Percentiles rank a stretch among this genome's conserved stretches.
phyloP scores from a whole-genome alignment of 306 rosid species.

The Vachellia pachyceras region DNA sequence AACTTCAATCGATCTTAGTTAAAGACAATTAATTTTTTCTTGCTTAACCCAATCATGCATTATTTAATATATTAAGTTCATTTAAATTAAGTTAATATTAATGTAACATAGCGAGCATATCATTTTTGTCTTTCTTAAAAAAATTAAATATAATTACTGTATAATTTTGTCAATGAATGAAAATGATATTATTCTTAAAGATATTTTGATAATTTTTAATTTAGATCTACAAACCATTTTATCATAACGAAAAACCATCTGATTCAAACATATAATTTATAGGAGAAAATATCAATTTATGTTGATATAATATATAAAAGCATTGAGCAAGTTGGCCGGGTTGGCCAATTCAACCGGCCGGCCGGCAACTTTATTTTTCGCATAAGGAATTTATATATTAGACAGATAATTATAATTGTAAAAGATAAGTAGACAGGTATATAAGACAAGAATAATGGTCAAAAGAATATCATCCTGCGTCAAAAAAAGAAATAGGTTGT shows the following conservation, averaged over 20 bases:
- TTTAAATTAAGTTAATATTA: no score
- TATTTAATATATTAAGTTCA: no score
- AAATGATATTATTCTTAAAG: background rate
- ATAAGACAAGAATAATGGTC: conserved; percentile 31
- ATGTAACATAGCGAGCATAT: background rate
- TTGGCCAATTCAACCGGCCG: conserved; percentile 31
- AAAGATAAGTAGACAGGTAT: background rate
- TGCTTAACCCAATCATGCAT: no score
- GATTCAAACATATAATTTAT: background rate
- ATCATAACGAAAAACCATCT: background rate
- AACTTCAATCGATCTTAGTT: background rate
- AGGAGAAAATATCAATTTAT: background rate
- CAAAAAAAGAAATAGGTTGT: no score
- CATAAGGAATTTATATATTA: background rate
- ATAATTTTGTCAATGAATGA: background rate
- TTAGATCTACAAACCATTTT: background rate
- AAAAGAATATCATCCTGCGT: background rate
- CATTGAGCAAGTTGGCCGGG: background rate
- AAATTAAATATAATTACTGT: background rate
- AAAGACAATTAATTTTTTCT: background rate
- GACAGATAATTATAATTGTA: background rate
- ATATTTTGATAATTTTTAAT: background rate
- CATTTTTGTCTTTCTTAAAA: background rate
- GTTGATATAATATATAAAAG: background rate
- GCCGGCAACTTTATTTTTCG: conserved; percentile 8